Evolutionary conservation across 108 stramenopile genomes (phyloP).

Genomic region (Chaetoceros tenuissimus): DNA sequence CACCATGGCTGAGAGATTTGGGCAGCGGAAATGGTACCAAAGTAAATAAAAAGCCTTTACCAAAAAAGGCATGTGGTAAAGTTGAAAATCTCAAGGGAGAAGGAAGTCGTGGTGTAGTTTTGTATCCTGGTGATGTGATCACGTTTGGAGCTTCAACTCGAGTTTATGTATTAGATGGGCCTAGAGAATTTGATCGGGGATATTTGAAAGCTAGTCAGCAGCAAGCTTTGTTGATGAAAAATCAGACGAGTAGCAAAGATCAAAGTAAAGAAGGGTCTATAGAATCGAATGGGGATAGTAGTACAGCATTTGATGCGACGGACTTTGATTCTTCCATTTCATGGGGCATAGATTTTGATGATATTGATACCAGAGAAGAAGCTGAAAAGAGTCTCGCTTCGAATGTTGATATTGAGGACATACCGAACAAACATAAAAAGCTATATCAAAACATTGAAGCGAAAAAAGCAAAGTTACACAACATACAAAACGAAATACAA

Average conservation of each 20-base stretch:
- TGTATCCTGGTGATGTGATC: constrained; percentile 66
- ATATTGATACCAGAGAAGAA: neutral
- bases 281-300: constrained; percentile 5
- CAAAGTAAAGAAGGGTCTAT: neutral
- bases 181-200: constrained; percentile 42
- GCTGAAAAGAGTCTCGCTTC: neutral
- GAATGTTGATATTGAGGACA: constrained; percentile 20
- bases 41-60: constrained; percentile 49
- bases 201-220: neutral
- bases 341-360: neutral
- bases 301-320: neutral
- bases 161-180: constrained; percentile 55
- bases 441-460: constrained; percentile 37
- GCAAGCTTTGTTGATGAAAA: neutral
- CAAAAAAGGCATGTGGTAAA: constrained; percentile 42
- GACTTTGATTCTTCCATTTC: neutral
- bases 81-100: constrained; percentile 9
- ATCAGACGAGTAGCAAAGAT: neutral
- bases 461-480: constrained; percentile 40
- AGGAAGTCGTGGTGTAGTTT: constrained; percentile 54
- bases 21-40: constrained; percentile 52
- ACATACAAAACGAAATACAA: constrained; percentile 51
- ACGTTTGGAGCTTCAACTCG: constrained; percentile 63
- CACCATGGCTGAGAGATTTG: constrained; percentile 62
- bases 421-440: constrained; percentile 47